Evolutionary conservation across 73 alveolate genomes (phyloP).

Genomic region (Vitrella brassicaformis): DNA sequence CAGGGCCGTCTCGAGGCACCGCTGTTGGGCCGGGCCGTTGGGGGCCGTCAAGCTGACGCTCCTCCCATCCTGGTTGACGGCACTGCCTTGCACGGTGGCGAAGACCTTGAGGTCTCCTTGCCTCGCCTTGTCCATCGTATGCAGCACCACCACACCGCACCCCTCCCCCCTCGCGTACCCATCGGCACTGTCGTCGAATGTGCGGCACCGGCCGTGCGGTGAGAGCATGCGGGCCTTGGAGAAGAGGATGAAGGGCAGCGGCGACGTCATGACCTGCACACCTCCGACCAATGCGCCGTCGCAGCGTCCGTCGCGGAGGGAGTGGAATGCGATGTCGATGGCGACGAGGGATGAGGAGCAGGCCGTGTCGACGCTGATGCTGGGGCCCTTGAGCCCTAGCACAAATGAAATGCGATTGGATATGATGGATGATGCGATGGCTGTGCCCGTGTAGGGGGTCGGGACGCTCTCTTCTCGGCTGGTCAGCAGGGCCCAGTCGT

Average conservation of each 20-base stretch:
- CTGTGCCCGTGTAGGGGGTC: conserved; percentile 10
- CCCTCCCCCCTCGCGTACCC: conserved; percentile 20
- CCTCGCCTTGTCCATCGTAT: neutral
- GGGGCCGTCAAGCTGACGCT: conserved; percentile 23
- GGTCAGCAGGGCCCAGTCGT: conserved; percentile 11
- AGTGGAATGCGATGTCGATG: conserved; percentile 6
- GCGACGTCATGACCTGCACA: neutral
- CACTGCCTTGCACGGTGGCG: conserved; percentile 11
- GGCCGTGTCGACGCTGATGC: conserved; percentile 18
- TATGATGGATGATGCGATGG: conserved; percentile 23
- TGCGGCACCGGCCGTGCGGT: conserved; percentile 31
- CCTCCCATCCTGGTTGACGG: conserved; percentile 32
- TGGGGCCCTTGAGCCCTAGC: conserved; percentile 31
- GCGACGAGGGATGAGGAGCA: conserved; percentile 40
- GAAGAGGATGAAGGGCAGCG: conserved; percentile 29
- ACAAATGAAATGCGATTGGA: conserved; percentile 20
- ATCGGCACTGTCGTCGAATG: conserved; percentile 34
- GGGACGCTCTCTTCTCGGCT: neutral
- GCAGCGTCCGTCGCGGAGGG: conserved; percentile 20
- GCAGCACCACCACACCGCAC: conserved; percentile 1
- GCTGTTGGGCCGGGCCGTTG: conserved; percentile 28
- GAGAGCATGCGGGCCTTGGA: conserved; percentile 29
- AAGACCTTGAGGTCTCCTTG: neutral
- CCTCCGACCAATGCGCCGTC: conserved; percentile 17
- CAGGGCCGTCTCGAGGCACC: conserved; percentile 16